phyloP scores from a whole-genome alignment of 1,139 yeast species.

The Yamadazyma conglobata region DNA sequence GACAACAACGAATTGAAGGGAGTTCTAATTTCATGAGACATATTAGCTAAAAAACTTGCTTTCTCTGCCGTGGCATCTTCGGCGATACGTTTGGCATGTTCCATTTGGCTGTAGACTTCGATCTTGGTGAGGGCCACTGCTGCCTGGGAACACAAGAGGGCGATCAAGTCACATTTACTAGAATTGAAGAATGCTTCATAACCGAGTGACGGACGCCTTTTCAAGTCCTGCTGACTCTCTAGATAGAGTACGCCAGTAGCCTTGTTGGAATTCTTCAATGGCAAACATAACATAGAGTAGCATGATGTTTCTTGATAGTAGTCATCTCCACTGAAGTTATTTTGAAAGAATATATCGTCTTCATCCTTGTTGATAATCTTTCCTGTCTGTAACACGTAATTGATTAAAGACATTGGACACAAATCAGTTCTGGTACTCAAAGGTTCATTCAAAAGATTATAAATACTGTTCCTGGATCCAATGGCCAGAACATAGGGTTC shows the following conservation, averaged over 20 bases:
- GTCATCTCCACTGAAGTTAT: slow-evolving; percentile 35
- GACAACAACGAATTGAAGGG: slow-evolving; percentile 56
- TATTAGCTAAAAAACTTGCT: slow-evolving; percentile 56
- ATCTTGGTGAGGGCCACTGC: slow-evolving; percentile 53
- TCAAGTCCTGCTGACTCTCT: slow-evolving; percentile 25
- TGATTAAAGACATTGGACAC: slow-evolving; percentile 43
- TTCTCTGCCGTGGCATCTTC: slow-evolving; percentile 60
- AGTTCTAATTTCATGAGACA: slow-evolving; percentile 59
- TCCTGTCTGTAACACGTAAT: slow-evolving; percentile 40
- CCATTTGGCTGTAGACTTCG: slow-evolving; percentile 47
- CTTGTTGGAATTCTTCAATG: slow-evolving; percentile 43
- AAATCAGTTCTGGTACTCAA: slow-evolving; percentile 40
- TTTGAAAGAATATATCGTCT: slow-evolving; percentile 35
- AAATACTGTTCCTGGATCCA: slow-evolving; percentile 38
- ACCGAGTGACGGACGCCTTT: neutral
- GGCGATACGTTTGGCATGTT: slow-evolving; percentile 51
- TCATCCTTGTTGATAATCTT: slow-evolving; percentile 34
- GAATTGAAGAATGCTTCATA: slow-evolving; percentile 26
- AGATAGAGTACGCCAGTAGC: slow-evolving; percentile 48
- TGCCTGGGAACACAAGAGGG: slow-evolving; percentile 50
- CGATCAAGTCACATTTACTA: slow-evolving; percentile 39
- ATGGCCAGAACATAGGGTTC: slow-evolving; percentile 44
- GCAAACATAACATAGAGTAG: slow-evolving; percentile 43
- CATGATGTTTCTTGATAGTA: slow-evolving; percentile 37
- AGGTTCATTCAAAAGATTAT: slow-evolving; percentile 36